These are phyloP conservation scores for Aspergillus pseudotamarii DNA, from an alignment of 2,329 filamentous ascomycete genomes.

Conservation along the genomic window DNA sequence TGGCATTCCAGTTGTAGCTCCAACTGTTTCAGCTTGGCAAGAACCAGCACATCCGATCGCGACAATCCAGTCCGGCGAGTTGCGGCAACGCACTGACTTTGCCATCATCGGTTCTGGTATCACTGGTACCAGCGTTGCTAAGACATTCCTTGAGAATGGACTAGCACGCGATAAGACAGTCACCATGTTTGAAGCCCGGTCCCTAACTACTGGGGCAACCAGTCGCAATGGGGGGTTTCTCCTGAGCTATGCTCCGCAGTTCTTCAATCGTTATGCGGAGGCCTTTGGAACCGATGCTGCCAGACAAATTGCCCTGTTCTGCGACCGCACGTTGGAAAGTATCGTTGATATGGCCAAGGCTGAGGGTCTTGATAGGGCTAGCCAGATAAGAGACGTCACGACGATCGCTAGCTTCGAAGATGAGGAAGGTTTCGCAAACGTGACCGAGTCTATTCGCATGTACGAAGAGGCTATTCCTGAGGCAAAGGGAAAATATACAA, in stretches of 20 bases:
- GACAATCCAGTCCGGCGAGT: neutral
- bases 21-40: slow-evolving; percentile 5
- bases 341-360: neutral
- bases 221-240: slow-evolving; percentile 31
- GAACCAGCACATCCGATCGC: neutral
- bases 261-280: neutral
- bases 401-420: neutral
- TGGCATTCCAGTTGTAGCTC: neutral
- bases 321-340: neutral
- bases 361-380: neutral
- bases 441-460: neutral
- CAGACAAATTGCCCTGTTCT: neutral
- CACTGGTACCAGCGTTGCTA: slow-evolving; percentile 28
- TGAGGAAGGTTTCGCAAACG: neutral
- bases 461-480: neutral
- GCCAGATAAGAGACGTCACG: neutral
- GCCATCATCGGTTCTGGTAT: slow-evolving; percentile 33
- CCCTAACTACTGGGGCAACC: slow-evolving; percentile 27
- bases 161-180: slow-evolving; percentile 14
- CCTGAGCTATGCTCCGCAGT: slow-evolving; percentile 9
- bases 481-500: neutral
- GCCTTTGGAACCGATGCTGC: neutral
- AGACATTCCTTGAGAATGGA: slow-evolving; percentile 21
- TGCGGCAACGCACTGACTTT: slow-evolving; percentile 24
- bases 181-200: slow-evolving; percentile 28